Percentiles rank a stretch among this genome's conserved stretches.
These are phyloP conservation scores for Pachysandra terminalis DNA, from an alignment of 164 flowering plant species.

Conservation along the genomic window DNA sequence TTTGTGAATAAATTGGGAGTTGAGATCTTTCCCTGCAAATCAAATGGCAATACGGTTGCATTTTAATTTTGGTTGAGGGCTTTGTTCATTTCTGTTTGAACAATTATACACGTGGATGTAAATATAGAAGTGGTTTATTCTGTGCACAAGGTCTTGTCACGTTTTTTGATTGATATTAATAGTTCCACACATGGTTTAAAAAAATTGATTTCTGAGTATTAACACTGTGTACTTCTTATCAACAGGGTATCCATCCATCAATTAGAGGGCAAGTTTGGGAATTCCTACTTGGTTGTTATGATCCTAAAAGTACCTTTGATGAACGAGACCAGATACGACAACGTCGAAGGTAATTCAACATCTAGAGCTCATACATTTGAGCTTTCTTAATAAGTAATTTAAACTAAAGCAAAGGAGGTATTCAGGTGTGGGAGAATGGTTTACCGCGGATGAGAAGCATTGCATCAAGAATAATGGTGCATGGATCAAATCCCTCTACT, in stretches of 20 bases:
- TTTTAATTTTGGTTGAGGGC: not conserved
- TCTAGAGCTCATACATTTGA: too few relatives aligned
- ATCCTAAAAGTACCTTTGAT: slow-evolving; percentile 79
- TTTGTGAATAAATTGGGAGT: not conserved
- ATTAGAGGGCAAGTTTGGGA: slow-evolving; percentile 99
- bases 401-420: too few relatives aligned
- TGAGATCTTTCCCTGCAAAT: not conserved
- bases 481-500: too few relatives aligned
- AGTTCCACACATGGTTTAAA: not conserved
- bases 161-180: too few relatives aligned
- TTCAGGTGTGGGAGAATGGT: too few relatives aligned
- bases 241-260: slow-evolving; percentile 92
- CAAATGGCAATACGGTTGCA: not conserved
- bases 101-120: too few relatives aligned
- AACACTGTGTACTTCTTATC: slow-evolving; percentile 10
- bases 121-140: too few relatives aligned
- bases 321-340: slow-evolving; percentile 70
- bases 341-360: slow-evolving; percentile 58
- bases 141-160: too few relatives aligned
- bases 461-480: too few relatives aligned
- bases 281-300: slow-evolving; percentile 89
- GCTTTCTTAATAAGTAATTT: too few relatives aligned
- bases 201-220: not conserved
- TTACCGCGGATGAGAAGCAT: too few relatives aligned
- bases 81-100: too few relatives aligned